These are phyloP conservation scores for Aspergillus melleus DNA, from an alignment of 2,329 filamentous ascomycete genomes.

Conservation along the genomic window DNA sequence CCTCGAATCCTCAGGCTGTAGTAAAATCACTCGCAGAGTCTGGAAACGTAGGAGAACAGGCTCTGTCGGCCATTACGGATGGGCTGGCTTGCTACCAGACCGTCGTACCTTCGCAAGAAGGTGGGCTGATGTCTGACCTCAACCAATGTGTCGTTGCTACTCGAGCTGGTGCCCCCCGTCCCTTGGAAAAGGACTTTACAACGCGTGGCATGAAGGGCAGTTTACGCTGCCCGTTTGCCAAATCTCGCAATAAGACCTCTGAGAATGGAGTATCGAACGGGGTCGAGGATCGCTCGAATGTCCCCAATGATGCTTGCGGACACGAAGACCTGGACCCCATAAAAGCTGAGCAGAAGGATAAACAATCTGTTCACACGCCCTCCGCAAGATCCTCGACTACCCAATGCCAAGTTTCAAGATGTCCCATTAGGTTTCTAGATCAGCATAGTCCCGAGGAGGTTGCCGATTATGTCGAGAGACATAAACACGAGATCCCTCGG, in stretches of 20 bases:
- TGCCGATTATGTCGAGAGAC: slow-evolving; percentile 87
- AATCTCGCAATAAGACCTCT: slow-evolving; percentile 44
- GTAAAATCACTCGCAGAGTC: slow-evolving; percentile 54
- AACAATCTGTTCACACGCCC: slow-evolving; percentile 42
- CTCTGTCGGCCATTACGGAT: slow-evolving; percentile 37
- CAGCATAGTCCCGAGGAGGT: slow-evolving; percentile 92
- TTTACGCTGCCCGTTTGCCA: slow-evolving; percentile 78
- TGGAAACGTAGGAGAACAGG: slow-evolving; percentile 65
- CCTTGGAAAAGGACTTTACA: slow-evolving; percentile 87
- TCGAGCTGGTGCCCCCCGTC: slow-evolving; percentile 61
- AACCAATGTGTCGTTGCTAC: slow-evolving; percentile 43
- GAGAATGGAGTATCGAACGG: slow-evolving; percentile 36
- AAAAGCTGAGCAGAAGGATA: slow-evolving; percentile 50
- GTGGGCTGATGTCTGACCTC: slow-evolving; percentile 29
- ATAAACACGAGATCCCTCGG: slow-evolving; percentile 91
- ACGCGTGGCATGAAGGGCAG: slow-evolving; percentile 77
- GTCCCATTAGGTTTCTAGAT: slow-evolving; percentile 89
- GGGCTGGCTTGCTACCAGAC: slow-evolving; percentile 43
- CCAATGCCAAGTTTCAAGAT: slow-evolving; percentile 70
- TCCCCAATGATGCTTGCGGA: slow-evolving; percentile 42
- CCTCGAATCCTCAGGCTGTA: slow-evolving; percentile 64
- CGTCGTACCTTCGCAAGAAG: slow-evolving; percentile 32
- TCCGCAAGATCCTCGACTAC: slow-evolving; percentile 50
- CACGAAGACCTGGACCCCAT: slow-evolving; percentile 62
- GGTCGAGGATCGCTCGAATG: slow-evolving; percentile 41